Conservation (phyloP, 164 flowering plant genomes). For the Nymphaea colorata region DNA sequence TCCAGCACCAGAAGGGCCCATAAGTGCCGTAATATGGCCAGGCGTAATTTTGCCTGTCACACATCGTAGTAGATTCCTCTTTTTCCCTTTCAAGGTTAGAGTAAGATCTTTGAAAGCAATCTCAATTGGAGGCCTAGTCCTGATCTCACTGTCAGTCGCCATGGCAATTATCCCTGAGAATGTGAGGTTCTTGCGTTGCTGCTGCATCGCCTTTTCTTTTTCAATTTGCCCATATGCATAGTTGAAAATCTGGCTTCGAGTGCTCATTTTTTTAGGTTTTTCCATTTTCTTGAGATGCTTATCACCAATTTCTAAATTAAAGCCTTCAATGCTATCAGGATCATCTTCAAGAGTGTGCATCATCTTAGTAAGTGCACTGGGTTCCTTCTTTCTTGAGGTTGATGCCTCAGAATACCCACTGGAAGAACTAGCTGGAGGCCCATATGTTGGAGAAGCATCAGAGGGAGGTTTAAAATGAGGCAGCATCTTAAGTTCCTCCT, state of each 20-base stretch:
- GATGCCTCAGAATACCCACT: conserved; percentile 18
- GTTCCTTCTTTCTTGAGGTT: conserved; percentile 52
- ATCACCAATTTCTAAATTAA: conserved; percentile 65
- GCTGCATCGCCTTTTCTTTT: conserved; percentile 88
- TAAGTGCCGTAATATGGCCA: conserved; percentile 92
- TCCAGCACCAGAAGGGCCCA: conserved; percentile 99
- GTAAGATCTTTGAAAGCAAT: conserved; percentile 92
- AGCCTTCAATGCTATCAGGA: conserved; percentile 57
- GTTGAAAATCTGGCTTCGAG: conserved; percentile 88
- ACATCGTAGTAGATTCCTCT: conserved; percentile 68
- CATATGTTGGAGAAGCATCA: conserved; percentile 40
- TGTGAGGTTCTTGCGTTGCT: conserved; percentile 61
- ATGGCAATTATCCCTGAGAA: conserved; percentile 84
- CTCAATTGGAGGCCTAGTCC: conserved; percentile 72
- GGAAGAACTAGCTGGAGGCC: conserved; percentile 21
- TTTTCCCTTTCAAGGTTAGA: conserved; percentile 70
- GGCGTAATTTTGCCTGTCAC: conserved; percentile 87
- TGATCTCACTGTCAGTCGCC: conserved; percentile 66
- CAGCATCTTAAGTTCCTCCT: conserved; percentile 18
- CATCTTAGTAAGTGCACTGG: conserved; percentile 55
- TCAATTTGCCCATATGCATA: conserved; percentile 97
- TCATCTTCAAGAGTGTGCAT: conserved; percentile 51
- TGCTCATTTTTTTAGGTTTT: conserved; percentile 62
- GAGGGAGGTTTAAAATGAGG: conserved; percentile 22
- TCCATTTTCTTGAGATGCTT: conserved; percentile 53